Evolutionary conservation across 202 grass and related monocot species (phyloP), one percentile per base, ranked within the genome.

Genomic region (Musa balbisiana): DNA sequence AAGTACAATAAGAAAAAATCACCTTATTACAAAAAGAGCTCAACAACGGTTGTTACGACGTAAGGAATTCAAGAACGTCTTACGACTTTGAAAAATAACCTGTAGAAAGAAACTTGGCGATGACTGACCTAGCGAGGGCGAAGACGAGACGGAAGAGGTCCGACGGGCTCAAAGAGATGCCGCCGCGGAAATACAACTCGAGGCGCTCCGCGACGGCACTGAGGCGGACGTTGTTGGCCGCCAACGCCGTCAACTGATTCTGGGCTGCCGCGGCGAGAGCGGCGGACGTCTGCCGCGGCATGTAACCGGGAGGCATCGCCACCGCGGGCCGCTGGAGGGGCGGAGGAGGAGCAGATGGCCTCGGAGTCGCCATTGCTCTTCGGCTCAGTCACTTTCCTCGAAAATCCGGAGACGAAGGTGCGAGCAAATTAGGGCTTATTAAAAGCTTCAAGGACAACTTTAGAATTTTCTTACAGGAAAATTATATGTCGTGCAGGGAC

Each of bases 61-160:
- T 49, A 53, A 14, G 50, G 10, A 73, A 55, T 64, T 53, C 65
- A 80, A 67, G 6, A 62, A 62, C 10, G 58, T 43, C 33, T 5
- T 43, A 62, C 17, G 21, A 67, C 3, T 52, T 0, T 59, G 43
- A 49, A 72, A 52, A 71, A 60, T 2, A 13, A 69, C 53, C 53
- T 22, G 51, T 20, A 17, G 10, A 16, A 29, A 27, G 14, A 10
- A 3, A 1, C n/a, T 67, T 33, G 10, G 52, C 20, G 29, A 43
- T 6, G 33, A 43, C 33, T 21, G 9, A 96, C 92, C 92, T 91
- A 26, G 92, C 88, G 62, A 87, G 81, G 56, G 86, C 84, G 74
- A 88, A 89, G 71, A 80, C 22, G 72, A 91, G 84, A 64, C 79
- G 84, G 52, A 79, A 62, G 65, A 96, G 22, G 51, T 91, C 84